A percentile compares a stretch with the other conserved stretches of the same genome.
phyloP scores from a whole-genome alignment of 176 grass and related monocot genomes.

The Juncus inflexus region DNA sequence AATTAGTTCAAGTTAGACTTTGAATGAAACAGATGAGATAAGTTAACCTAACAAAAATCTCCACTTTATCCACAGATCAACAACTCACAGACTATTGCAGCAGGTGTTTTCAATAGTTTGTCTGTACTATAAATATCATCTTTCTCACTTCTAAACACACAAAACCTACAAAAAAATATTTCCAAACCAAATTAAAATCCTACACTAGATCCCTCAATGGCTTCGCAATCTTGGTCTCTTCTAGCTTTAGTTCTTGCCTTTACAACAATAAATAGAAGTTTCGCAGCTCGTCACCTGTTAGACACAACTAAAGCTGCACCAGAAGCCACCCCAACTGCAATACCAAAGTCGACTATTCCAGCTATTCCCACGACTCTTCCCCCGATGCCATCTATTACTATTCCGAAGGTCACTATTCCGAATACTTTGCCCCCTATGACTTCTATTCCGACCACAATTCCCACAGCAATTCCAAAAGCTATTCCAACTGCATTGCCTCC shows the following conservation, averaged over 20 bases:
- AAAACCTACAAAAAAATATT: not conserved
- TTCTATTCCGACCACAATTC: conserved; percentile 10
- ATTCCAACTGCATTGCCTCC: conserved; percentile 19
- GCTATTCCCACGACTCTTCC: conserved; percentile 30
- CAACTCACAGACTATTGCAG: conserved; percentile 3
- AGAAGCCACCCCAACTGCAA: conserved; percentile 21
- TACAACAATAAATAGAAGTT: conserved; percentile 40
- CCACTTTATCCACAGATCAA: not conserved
- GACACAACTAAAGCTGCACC: conserved; percentile 41
- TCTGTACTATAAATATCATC: conserved; percentile 22
- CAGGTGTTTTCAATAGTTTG: not conserved
- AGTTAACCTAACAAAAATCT: too few species aligned
- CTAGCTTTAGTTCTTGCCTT: conserved; percentile 43
- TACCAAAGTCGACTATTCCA: conserved; percentile 28
- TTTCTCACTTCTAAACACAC: not conserved
- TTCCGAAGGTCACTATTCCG: conserved; percentile 26
- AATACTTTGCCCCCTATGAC: conserved; percentile 7
- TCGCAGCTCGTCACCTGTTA: conserved; percentile 48
- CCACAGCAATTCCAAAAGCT: not conserved
- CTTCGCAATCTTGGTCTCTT: conserved; percentile 29
- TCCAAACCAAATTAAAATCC: not conserved
- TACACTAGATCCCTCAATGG: conserved; percentile 30
- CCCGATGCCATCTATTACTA: conserved; percentile 25
- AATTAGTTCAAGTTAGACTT: too few species aligned
- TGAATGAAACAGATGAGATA: too few species aligned